Evolutionary conservation across 441 rosid genomes (phyloP).

Genomic region (Croton laevigatus): DNA sequence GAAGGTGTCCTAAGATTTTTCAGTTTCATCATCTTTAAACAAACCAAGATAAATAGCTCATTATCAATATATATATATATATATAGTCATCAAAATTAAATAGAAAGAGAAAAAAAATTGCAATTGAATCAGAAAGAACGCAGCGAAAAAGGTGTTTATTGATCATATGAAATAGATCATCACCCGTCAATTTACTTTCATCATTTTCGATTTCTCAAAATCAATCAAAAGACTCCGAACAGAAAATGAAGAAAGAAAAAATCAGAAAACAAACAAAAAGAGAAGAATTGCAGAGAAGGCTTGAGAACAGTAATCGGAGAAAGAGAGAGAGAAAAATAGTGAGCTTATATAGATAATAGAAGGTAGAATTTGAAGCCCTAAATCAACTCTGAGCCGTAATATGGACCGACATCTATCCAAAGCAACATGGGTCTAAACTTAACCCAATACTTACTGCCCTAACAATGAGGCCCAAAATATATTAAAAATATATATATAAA

Average conservation of each 20-base stretch:
- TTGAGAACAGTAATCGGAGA: no score
- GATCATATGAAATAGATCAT: constrained; percentile 44
- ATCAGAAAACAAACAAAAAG: background rate
- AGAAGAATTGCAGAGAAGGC: no score
- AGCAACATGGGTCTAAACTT: no score
- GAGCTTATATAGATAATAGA: background rate
- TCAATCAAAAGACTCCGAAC: background rate
- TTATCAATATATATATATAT: no score
- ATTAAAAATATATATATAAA: no score
- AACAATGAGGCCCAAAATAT: no score
- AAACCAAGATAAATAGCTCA: background rate
- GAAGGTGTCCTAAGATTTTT: constrained; percentile 60
- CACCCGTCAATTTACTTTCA: constrained; percentile 42
- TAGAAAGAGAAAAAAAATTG: background rate
- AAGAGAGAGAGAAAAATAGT: background rate
- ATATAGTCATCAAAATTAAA: background rate
- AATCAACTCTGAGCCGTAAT: no score
- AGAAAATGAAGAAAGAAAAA: background rate
- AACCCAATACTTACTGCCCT: no score
- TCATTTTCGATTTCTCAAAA: constrained; percentile 33
- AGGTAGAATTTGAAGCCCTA: background rate
- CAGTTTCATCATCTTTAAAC: constrained; percentile 33
- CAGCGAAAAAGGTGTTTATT: constrained; percentile 38
- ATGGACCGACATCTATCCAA: no score
- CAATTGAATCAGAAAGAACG: constrained; percentile 66